Conservation (phyloP, 495 filamentous ascomycete genomes). For the Lophiostoma macrostomum region DNA sequence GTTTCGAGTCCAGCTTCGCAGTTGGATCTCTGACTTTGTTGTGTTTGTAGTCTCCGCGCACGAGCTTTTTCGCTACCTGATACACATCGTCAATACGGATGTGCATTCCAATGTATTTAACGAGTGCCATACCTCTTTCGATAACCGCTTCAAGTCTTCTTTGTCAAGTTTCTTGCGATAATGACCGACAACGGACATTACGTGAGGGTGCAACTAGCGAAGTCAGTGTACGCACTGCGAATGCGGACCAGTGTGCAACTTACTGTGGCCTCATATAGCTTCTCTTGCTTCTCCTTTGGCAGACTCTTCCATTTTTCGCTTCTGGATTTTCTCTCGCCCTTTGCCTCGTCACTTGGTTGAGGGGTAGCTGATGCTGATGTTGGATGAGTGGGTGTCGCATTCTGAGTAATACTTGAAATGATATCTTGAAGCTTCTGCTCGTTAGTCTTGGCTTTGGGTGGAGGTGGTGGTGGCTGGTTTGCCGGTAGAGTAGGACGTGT, state of each 20-base stretch:
- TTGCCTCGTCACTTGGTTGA: conserved; percentile 46
- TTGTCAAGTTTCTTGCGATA: conserved; percentile 80
- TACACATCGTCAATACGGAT: conserved; percentile 2
- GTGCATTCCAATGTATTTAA: not conserved
- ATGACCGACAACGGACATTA: conserved; percentile 80
- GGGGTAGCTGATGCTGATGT: conserved; percentile 50
- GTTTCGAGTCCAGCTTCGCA: conserved; percentile 67
- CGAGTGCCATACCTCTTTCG: conserved; percentile 63
- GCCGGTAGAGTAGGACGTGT: conserved; percentile 66
- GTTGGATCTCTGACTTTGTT: conserved; percentile 75
- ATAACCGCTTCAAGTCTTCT: conserved; percentile 82
- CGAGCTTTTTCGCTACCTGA: conserved; percentile 75
- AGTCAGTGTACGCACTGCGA: not conserved
- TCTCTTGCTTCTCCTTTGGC: conserved; percentile 82
- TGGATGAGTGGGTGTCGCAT: conserved; percentile 63
- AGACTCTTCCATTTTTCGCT: conserved; percentile 83
- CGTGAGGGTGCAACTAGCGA: conserved; percentile 69
- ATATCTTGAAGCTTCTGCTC: conserved; percentile 74
- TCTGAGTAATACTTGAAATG: conserved; percentile 75
- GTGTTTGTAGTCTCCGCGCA: conserved; percentile 85
- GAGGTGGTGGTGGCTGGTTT: conserved; percentile 55
- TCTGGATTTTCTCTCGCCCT: conserved; percentile 63
- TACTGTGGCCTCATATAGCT: conserved; percentile 88
- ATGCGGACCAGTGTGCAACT: conserved; percentile 30
- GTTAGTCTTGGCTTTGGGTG: conserved; percentile 62